Conservation (phyloP, 164 flowering plant species). For the Kingdonia uniflora region DNA sequence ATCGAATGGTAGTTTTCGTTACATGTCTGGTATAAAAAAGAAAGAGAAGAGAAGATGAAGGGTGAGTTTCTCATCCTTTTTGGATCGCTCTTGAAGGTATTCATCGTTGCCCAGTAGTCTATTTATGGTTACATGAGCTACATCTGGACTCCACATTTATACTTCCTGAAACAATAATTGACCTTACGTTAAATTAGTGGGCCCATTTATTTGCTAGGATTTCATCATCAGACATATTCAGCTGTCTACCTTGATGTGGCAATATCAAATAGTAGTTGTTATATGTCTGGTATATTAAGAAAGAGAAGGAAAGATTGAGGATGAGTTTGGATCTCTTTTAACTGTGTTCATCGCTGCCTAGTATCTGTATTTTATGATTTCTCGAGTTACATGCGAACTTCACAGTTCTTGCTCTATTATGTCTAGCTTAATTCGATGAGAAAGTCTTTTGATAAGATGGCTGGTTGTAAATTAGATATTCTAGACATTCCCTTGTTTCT, state of each 20-base stretch:
- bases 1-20: background rate
- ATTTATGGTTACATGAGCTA: slow-evolving; percentile 1
- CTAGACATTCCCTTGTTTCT: no score
- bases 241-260: no score
- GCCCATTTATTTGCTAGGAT: background rate
- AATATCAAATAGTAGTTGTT: background rate
- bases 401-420: no score
- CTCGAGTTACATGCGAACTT: background rate
- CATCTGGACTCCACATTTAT: slow-evolving; percentile 1
- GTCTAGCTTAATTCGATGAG: no score
- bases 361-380: background rate
- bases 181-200: background rate
- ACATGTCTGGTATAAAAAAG: slow-evolving; percentile 3
- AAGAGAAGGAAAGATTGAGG: background rate
- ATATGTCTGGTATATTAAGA: slow-evolving; percentile 4
- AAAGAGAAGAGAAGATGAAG: background rate
- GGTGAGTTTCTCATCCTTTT: background rate
- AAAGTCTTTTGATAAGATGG: no score
- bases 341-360: background rate
- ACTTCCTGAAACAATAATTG: background rate
- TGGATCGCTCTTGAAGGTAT: background rate
- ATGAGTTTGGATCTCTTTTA: background rate
- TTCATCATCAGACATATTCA: background rate
- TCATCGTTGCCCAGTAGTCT: slow-evolving; percentile 4
- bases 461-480: no score